Conservation (phyloP, 768 basidiomycete genomes). For the Amanita subjunquillea region DNA sequence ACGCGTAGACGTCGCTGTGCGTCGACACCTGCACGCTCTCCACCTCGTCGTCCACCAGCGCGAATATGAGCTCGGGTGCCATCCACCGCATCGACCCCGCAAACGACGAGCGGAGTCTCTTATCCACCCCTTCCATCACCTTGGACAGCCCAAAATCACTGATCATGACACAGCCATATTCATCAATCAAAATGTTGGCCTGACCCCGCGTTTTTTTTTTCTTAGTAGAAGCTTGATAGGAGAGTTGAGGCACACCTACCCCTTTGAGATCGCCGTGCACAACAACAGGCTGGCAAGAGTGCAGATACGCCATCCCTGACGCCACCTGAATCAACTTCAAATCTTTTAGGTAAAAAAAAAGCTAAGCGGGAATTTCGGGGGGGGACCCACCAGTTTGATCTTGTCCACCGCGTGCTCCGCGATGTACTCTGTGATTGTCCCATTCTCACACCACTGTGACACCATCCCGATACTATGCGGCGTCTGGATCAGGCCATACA, state of each 20-base stretch:
- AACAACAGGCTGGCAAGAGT: constrained; percentile 41
- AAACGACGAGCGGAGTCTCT: constrained; percentile 29
- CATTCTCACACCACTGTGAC: constrained; percentile 55
- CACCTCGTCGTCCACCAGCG: constrained; percentile 38
- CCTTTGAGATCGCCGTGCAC: constrained; percentile 57
- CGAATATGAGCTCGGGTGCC: constrained; percentile 48
- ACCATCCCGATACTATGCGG: constrained; percentile 51
- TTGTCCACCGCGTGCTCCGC: constrained; percentile 33
- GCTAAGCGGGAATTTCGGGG: not conserved
- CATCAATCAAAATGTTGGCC: constrained; percentile 50
- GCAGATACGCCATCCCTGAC: constrained; percentile 47
- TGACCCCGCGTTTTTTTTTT: constrained; percentile 11
- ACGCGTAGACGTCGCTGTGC: constrained; percentile 50
- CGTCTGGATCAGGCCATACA: constrained; percentile 45
- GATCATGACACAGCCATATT: constrained; percentile 40
- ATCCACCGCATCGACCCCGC: constrained; percentile 43
- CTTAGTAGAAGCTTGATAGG: not conserved
- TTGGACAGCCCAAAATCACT: constrained; percentile 56
- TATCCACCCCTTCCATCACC: constrained; percentile 42
- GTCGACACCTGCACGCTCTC: constrained; percentile 35
- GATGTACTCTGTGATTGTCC: constrained; percentile 43
- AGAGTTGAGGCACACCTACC: constrained; percentile 20
- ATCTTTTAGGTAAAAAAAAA: not conserved
- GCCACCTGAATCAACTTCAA: constrained; percentile 43
- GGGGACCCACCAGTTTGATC: constrained; percentile 32